Conservation (phyloP, 2,329 filamentous ascomycete species). For the Aspergillus spinulosporus region DNA sequence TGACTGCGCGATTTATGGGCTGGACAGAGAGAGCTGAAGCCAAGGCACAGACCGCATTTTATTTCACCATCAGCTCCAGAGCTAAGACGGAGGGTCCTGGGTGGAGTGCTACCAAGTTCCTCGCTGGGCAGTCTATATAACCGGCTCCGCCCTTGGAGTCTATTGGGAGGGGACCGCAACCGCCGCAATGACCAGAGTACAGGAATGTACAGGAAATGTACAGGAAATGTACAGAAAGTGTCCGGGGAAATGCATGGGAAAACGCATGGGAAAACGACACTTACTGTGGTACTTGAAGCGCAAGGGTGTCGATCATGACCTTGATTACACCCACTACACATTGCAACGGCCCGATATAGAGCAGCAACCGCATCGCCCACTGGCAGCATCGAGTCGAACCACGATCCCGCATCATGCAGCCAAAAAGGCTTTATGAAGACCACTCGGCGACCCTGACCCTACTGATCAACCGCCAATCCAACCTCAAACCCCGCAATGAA, state of each 20-base stretch:
- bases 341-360: too few species aligned
- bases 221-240: too few species aligned
- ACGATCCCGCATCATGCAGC: neutral
- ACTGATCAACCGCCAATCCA: neutral
- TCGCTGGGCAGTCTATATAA: neutral
- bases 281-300: too few species aligned
- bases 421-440: neutral
- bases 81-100: neutral
- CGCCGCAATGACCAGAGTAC: too few species aligned
- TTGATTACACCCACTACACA: too few species aligned
- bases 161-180: too few species aligned
- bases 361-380: neutral
- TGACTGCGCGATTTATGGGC: neutral
- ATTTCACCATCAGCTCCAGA: neutral
- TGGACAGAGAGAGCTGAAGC: too few species aligned
- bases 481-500: neutral
- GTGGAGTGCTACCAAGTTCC: neutral
- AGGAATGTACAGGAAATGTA: too few species aligned
- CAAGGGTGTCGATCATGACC: too few species aligned
- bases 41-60: constrained; percentile 1
- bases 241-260: too few species aligned
- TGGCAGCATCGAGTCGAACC: neutral
- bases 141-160: too few species aligned
- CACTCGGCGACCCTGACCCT: neutral
- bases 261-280: too few species aligned